Conservation (phyloP, 768 basidiomycete species). For the Boletus tomentosulus region DNA sequence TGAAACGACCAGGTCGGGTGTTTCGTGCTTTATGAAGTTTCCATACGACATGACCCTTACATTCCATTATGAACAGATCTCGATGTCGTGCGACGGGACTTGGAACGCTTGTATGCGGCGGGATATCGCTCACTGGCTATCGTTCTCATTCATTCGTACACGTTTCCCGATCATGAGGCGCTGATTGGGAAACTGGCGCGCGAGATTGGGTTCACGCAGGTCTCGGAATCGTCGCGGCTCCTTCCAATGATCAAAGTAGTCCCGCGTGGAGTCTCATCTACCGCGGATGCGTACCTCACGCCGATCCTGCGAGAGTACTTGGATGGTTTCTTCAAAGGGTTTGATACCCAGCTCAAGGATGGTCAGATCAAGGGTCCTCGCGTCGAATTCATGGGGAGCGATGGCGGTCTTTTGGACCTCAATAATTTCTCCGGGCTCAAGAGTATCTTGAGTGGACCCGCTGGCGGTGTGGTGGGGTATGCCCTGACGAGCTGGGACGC, state of each 20-base stretch:
- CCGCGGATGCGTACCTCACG: constrained; percentile 93
- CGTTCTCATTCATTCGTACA: constrained; percentile 89
- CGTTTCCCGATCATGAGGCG: constrained; percentile 82
- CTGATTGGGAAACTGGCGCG: constrained; percentile 69
- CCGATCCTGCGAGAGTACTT: constrained; percentile 82
- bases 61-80: constrained; percentile 39
- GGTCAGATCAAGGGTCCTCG: constrained; percentile 56
- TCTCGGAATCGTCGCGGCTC: constrained; percentile 85
- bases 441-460: constrained; percentile 89
- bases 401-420: constrained; percentile 79
- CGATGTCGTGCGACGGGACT: constrained; percentile 49
- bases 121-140: constrained; percentile 89
- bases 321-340: constrained; percentile 87
- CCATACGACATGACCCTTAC: background rate
- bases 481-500: constrained; percentile 86
- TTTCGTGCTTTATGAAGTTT: too few species aligned
- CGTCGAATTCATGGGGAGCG: constrained; percentile 95
- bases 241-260: constrained; percentile 96
- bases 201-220: constrained; percentile 81
- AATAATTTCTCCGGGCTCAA: constrained; percentile 89
- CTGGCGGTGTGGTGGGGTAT: constrained; percentile 94
- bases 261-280: constrained; percentile 86
- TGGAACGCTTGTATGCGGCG: constrained; percentile 67
- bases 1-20: constrained; percentile 58
- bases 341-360: constrained; percentile 69